Base-by-base conservation (phyloP, 805 yeast species). In the Nakazawaea molendinolei region DNA sequence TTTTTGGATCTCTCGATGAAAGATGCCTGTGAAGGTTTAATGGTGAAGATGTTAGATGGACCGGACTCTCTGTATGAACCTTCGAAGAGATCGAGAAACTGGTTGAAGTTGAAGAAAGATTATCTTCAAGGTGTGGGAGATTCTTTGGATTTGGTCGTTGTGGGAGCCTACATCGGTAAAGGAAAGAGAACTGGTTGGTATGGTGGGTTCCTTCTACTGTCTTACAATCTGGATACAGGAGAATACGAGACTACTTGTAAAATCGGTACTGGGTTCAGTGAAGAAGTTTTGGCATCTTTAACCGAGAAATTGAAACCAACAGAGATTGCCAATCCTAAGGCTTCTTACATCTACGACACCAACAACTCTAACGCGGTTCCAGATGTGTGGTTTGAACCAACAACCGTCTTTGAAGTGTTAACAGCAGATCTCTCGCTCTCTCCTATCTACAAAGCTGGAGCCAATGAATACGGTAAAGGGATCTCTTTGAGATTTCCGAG, bases 211-310 rank as follows among this genome's bases (percentile, higher is more conserved):
- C 58, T 92, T 26, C 65, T 92, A 34, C 97, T 95, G 0, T 81
- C 94, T 21, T 90, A 86, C 53, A 92, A 92, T 51, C 78, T 77
- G 38, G 96, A 90, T 40, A 74, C 86, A 0, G 97, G 94, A 16
- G 97, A 89, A 50, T 86, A 74, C 54, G 97, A 92, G 57, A 84
- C 97, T 0, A 81, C 95, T 28, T 92, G 98, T 63, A 92, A 92
- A 56, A 89, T 94, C 38, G 98, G 98, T 32, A 92, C 98, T 1
- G 98, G 98, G 0, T 92, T 92, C 52, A 75, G 87, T 27, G 98
- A 92, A 46, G 97, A 81, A 45, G 71, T 78, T 50, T 66, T 92
- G 39, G 75, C 74, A 23, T 60, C 59, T 19, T 55, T 92, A 22
- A 67, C 79, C 48, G 71, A 69, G 18, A 65, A 65, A 33, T 66